Evolutionary conservation across 768 basidiomycete genomes (phyloP), one percentile per base, ranked within the genome.

Genomic region (Lentinus tigrinus): DNA sequence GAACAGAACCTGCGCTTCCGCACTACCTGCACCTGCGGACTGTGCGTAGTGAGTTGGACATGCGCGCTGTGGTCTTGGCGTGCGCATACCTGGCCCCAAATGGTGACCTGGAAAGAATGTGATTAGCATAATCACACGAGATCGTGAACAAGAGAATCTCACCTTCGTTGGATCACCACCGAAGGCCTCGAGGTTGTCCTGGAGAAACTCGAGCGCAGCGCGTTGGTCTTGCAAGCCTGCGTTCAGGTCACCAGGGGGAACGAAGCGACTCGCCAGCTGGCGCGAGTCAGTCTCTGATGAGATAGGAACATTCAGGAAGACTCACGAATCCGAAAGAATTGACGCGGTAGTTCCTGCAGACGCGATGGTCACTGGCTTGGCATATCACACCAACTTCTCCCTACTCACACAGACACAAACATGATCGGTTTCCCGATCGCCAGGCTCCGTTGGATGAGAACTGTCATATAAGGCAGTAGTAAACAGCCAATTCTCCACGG

Each of bases 141-240:
- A n/a, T 16, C 19, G n/a, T 17, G 24, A 11, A 36, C 4, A 24
- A 24, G 24, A 54, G 60, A 24, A 61, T 74, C 82, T 48, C 11
- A 63, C 67, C 72, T 85, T 87, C 13, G 70, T 61, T 14, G 81
- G 80, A 19, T 69, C 66, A 0, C 68, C 68, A 0, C 68, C 68
- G 37, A 89, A 89, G 3, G 77, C 77, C 3, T 73, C 78, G 17
- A 89, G 83, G 63, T 90, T 86, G n/a, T 84, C 73, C 59, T 87
- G 80, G 0, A 89, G 71, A 69, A 87, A 90, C 16, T 72, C 62
- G 0, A 91, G 69, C 0, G 85, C 85, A 31, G 76, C 72, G 1
- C 77, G 72, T 69, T 89, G 85, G 66, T 91, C 88, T 4, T 57
- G 63, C 1, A 67, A 39, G 5, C 68, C 66, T 2, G 63, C 63